A percentile compares a stretch with the other conserved stretches of the same genome.
phyloP scores from a whole-genome alignment of 495 filamentous ascomycete species.

The Aspergillus ostianus region DNA sequence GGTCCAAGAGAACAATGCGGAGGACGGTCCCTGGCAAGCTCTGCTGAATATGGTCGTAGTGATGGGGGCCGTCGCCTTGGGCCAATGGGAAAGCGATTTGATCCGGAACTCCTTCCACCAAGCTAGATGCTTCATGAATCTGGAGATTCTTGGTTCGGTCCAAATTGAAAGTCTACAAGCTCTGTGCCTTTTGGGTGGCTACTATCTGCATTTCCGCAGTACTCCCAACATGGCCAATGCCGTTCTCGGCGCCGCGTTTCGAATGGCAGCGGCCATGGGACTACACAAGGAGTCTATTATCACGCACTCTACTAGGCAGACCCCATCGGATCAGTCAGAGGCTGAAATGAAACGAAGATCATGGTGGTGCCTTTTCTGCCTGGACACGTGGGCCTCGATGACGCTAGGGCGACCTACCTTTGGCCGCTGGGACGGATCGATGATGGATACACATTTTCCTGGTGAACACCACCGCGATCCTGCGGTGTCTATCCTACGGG shows the following conservation, averaged over 20 bases:
- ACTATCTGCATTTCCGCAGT: conserved; percentile 71
- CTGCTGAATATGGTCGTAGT: conserved; percentile 74
- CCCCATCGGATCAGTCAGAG: background rate
- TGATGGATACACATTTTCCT: conserved; percentile 11
- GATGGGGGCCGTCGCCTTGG: conserved; percentile 58
- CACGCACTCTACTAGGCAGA: background rate
- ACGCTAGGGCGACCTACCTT: conserved; percentile 57
- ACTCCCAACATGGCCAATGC: conserved; percentile 61
- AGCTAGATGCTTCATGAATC: conserved; percentile 59
- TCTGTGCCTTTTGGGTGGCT: conserved; percentile 62
- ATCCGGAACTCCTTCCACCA: conserved; percentile 54
- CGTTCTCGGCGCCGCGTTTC: conserved; percentile 53
- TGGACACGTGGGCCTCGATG: conserved; percentile 67
- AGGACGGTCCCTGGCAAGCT: conserved; percentile 64
- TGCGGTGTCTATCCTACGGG: conserved; percentile 6
- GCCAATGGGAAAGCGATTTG: too few species aligned
- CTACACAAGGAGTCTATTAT: conserved; percentile 58
- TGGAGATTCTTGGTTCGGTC: conserved; percentile 64
- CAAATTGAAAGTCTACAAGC: conserved; percentile 66
- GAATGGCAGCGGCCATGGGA: conserved; percentile 64
- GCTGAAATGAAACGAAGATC: conserved; percentile 58
- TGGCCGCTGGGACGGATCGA: conserved; percentile 9
- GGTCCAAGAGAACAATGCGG: conserved; percentile 51
- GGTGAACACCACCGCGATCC: conserved; percentile 1
- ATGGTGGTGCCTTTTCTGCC: conserved; percentile 69